Evolutionary conservation across 2,329 filamentous ascomycete species (phyloP), one percentile per base, ranked within the genome.

Genomic region (Escovopsis sp.): DNA sequence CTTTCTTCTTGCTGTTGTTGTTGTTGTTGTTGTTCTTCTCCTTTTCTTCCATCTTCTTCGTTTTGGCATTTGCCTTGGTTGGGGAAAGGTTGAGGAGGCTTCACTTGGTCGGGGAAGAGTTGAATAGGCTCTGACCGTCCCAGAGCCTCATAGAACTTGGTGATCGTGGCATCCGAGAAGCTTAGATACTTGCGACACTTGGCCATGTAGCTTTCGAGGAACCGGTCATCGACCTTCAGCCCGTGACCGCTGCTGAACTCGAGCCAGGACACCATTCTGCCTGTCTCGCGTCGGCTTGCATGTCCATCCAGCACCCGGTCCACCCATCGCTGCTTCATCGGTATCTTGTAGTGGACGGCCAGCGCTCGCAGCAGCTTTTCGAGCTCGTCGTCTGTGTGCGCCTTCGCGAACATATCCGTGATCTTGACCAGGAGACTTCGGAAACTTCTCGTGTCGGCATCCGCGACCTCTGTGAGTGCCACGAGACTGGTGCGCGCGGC

Each of bases 101-200:
- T 34, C 19, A 11, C 21, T 25, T 11, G 21, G 21, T 25, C 36
- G 15, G 31, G 4, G 11, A 18, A 12, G 12, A 15, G 28, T 8
- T 9, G 17, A 8, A 15, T 15, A n/a, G 38, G 31, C 10, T 28
- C 11, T 15, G 33, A 19, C 13, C n/a, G 26, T 11, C 25, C 31
- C 4, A 46, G 25, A 15, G n/a, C 35, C 19, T 33, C 21, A 19
- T 40, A 31, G 11, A 48, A 33, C 16, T 16, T 36, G 12, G 29
- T 32, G 12, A 51, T 48, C 15, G 46, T 44, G 33, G 46, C 45
- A 14, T 55, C 46, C 21, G 53, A 48, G 4, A 63, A 44, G 34
- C 41, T 49, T 54, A 54, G 56, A 33, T 48, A 54, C 37, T 47
- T 53, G 39, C 51, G 52, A 32, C 53, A 56, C 10, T 43, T 48